Evolutionary conservation across 2,329 filamentous ascomycete species (phyloP), one percentile per base, ranked within the genome.

Genomic region (Scytalidium sp.): DNA sequence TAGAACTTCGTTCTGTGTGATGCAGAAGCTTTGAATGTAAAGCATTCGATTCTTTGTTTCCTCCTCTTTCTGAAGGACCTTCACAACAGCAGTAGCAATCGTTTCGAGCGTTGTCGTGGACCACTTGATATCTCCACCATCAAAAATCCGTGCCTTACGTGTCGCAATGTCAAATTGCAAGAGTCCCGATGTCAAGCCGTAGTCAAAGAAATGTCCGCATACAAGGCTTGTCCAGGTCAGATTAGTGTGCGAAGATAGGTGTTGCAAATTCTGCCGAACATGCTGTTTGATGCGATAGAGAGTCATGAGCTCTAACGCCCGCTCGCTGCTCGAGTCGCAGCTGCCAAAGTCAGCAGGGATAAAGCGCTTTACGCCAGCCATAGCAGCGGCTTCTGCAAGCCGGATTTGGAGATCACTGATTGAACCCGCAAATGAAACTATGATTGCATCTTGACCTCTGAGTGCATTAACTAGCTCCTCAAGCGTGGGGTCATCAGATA

Each of bases 361-460:
- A 63, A 83, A 82, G 4, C 78, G 70, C 60, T 79, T 74, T 1
- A 84, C 78, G 13, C 78, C 76, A 1, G 78, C 79, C 1, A 72
- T 70, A 32, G 80, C 68, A 7, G 80, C 74, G 2, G 80, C 81
- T 51, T 83, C 76, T 23, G 81, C 72, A 49, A 82, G 65, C 13
- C 67, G 67, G 43, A 69, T 69, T 58, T 83, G 80, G 1, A 70
- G 61, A 2, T 60, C 63, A 5, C 78, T 53, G 6, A 69, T 74
- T 2, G 57, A 55, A 13, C 68, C 70, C 7, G 70, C 73, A 19
- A 84, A 69, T 1, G 74, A 66, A 5, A 74, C 77, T 17, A 84
- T 61, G 11, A 83, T 71, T 2, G 78, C 81, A 59, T 85, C 81
- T 51, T 82, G 75, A 40, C 73, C 75, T 39, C 68, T 54, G 46